Percentiles rank a stretch among this genome's conserved stretches.
These are phyloP conservation scores for Lyophyllum semitale DNA, from an alignment of 768 basidiomycete species.

Conservation along the genomic window DNA sequence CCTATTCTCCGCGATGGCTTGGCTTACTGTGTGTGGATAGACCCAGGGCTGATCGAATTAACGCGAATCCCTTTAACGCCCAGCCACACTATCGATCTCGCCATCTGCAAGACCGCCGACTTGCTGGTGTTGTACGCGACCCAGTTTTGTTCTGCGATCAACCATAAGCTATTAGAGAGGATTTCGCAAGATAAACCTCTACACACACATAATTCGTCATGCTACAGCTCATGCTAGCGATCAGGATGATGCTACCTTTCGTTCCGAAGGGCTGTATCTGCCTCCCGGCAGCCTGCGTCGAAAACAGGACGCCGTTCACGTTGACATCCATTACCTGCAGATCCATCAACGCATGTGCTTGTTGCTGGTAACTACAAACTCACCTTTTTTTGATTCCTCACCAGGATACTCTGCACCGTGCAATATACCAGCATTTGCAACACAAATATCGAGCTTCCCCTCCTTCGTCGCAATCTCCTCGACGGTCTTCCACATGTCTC, in stretches of 20 bases:
- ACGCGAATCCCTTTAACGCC: conserved; percentile 67
- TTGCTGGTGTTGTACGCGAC: conserved; percentile 76
- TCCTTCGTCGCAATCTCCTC: conserved; percentile 60
- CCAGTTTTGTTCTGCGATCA: conserved; percentile 66
- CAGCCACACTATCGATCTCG: conserved; percentile 73
- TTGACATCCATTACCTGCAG: conserved; percentile 62
- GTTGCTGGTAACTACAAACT: conserved; percentile 1
- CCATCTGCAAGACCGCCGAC: conserved; percentile 80
- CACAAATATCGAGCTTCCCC: conserved; percentile 61
- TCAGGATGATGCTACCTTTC: conserved; percentile 58
- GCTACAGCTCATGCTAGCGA: conserved; percentile 62
- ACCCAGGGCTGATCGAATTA: conserved; percentile 72
- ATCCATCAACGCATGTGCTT: background rate
- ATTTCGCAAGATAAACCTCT: background rate
- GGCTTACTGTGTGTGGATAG: conserved; percentile 63
- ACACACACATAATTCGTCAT: conserved; percentile 57
- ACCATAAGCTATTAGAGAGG: background rate
- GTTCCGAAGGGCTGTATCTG: conserved; percentile 53
- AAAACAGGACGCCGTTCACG: conserved; percentile 56
- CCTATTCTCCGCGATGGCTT: background rate
- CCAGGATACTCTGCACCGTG: conserved; percentile 53
- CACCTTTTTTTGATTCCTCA: conserved; percentile 60
- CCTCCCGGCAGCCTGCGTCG: conserved; percentile 60
- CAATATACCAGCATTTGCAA: conserved; percentile 69
- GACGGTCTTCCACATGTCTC: conserved; percentile 42